Conservation (phyloP, 2,329 filamentous ascomycete species). For the Rhynchosporium graminicola region DNA sequence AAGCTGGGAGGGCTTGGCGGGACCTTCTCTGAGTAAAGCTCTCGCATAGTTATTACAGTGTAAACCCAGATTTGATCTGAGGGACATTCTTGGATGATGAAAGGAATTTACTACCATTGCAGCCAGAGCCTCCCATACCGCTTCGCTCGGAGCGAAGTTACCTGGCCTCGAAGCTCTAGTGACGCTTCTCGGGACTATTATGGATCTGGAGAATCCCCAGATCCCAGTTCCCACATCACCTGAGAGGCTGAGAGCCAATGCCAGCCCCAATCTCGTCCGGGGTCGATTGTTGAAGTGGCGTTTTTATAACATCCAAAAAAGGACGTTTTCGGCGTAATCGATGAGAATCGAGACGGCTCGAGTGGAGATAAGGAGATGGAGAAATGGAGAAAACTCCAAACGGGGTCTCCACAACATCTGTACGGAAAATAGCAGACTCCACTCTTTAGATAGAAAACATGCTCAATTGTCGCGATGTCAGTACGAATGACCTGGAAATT, state of each 20-base stretch:
- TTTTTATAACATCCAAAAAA: slow-evolving; percentile 15
- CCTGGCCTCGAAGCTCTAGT: neutral
- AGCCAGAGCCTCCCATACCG: no score
- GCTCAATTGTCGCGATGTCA: neutral
- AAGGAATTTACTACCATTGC: no score
- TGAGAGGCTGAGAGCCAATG: neutral
- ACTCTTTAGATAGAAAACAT: neutral
- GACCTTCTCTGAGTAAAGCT: no score
- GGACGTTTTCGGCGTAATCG: neutral
- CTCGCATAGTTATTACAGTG: no score
- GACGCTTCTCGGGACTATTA: slow-evolving; percentile 18
- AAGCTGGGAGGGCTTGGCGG: no score
- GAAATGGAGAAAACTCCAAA: neutral
- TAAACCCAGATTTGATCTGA: no score
- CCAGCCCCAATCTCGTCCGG: neutral
- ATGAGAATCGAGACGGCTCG: slow-evolving; percentile 1
- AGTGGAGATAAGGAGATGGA: neutral
- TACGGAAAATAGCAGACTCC: neutral
- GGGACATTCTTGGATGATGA: no score
- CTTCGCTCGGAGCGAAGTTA: no score
- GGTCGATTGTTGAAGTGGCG: neutral
- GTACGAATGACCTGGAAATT: neutral
- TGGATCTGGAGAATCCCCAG: slow-evolving; percentile 21
- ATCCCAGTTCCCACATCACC: slow-evolving; percentile 8
- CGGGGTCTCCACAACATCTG: neutral